These are phyloP conservation scores for Cryptococcus sp. DNA, from an alignment of 1,284 basidiomycete genomes.

Conservation along the genomic window DNA sequence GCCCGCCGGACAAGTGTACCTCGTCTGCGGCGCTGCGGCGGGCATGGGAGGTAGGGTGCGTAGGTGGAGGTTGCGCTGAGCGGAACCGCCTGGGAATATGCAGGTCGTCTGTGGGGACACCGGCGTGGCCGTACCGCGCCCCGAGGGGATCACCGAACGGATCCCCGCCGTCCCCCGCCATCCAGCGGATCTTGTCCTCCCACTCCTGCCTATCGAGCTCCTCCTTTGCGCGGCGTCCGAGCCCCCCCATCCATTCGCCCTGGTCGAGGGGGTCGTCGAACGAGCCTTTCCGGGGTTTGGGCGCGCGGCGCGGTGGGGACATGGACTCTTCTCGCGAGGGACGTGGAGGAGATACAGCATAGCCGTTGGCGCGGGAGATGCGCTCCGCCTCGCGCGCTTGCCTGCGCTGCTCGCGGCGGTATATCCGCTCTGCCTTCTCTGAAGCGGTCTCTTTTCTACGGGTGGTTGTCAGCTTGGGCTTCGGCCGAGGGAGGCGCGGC, in stretches of 20 bases:
- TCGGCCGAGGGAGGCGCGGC: no score
- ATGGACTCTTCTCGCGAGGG: conserved; percentile 17
- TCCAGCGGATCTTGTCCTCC: conserved; percentile 25
- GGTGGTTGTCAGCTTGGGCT: background rate
- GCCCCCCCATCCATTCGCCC: conserved; percentile 20
- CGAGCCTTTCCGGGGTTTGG: background rate
- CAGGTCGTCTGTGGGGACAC: background rate
- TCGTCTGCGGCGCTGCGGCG: conserved; percentile 7
- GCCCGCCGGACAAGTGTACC: conserved; percentile 16
- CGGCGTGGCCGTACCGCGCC: background rate
- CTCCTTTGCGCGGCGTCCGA: conserved; percentile 12
- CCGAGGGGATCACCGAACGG: conserved; percentile 15
- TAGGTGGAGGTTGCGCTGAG: background rate
- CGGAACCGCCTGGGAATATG: conserved; percentile 18
- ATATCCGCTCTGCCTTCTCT: conserved; percentile 31
- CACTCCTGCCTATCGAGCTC: conserved; percentile 19
- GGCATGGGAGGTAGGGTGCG: background rate
- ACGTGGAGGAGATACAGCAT: conserved; percentile 24
- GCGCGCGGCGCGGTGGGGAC: conserved; percentile 23
- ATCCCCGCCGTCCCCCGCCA: conserved; percentile 12
- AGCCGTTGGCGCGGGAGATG: conserved; percentile 36
- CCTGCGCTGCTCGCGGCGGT: conserved; percentile 28
- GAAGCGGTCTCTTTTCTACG: conserved; percentile 34
- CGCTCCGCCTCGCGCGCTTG: conserved; percentile 15
- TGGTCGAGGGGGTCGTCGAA: conserved; percentile 9